Conservation (phyloP, 2,329 filamentous ascomycete genomes). For the Sarocladiaceae sp. region DNA sequence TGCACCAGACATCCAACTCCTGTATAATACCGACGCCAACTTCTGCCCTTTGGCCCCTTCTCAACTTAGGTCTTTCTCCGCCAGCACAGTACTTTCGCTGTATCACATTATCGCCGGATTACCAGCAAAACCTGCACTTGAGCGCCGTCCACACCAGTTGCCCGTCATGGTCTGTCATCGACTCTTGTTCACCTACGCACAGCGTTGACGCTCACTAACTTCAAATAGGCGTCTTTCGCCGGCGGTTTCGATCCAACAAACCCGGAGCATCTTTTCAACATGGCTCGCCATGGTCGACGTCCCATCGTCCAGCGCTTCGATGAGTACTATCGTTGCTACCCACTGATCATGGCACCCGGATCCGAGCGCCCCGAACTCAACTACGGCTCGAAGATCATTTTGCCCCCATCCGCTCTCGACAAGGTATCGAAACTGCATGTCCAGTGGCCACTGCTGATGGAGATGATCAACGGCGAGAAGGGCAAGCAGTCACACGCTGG, state of each 20-base stretch:
- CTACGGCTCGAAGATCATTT: conserved; percentile 95
- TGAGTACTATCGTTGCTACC: conserved; percentile 98
- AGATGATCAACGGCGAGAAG: conserved; percentile 84
- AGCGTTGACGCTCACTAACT: background rate
- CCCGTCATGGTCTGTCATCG: conserved; percentile 7
- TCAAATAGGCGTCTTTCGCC: conserved; percentile 22
- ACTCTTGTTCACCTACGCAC: background rate
- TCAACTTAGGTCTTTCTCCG: background rate
- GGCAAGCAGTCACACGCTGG: conserved; percentile 83
- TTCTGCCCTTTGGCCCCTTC: background rate
- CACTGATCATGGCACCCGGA: conserved; percentile 88
- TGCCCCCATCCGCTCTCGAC: conserved; percentile 93
- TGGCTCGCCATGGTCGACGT: conserved; percentile 42
- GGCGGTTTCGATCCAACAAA: conserved; percentile 42
- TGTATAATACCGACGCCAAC: background rate
- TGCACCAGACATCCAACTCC: background rate
- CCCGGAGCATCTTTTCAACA: conserved; percentile 44
- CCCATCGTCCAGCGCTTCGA: conserved; percentile 75
- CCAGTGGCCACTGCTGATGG: conserved; percentile 95
- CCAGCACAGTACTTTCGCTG: no score
- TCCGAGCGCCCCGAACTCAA: conserved; percentile 86
- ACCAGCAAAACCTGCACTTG: no score
- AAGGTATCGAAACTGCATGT: conserved; percentile 96
- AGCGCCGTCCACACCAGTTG: no score
- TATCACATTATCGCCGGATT: no score